phyloP scores from a whole-genome alignment of 2,329 filamentous ascomycete species.

The Piedraia hortae region DNA sequence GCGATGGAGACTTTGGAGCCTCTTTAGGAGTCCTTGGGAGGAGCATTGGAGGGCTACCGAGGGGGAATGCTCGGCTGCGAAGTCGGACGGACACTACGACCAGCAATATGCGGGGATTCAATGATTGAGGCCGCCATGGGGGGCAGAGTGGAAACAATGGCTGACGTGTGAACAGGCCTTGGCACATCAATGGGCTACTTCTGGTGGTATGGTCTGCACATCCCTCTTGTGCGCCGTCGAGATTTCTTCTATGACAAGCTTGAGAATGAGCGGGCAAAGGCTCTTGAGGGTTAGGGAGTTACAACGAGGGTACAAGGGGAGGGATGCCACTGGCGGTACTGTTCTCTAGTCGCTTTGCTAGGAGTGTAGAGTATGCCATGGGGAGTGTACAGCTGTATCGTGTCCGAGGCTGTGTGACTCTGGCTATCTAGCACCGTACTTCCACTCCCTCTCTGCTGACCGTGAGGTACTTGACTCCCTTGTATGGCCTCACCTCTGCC shows the following conservation, averaged over 20 bases:
- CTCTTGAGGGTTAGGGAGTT: conserved; percentile 11
- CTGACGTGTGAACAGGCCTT: conserved; percentile 32
- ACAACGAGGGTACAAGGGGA: conserved; percentile 1
- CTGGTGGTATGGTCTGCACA: conserved; percentile 41
- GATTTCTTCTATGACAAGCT: conserved; percentile 36
- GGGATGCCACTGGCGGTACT: background rate
- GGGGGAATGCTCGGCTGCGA: too few relatives aligned
- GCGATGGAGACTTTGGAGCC: too few relatives aligned
- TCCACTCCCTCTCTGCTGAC: conserved; percentile 30
- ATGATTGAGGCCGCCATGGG: too few relatives aligned
- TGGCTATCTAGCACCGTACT: conserved; percentile 14
- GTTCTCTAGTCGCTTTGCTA: background rate
- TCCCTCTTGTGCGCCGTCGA: conserved; percentile 33
- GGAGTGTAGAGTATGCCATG: too few relatives aligned
- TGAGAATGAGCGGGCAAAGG: conserved; percentile 29
- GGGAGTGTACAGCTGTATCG: too few relatives aligned
- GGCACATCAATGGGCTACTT: conserved; percentile 34
- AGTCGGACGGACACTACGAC: too few relatives aligned
- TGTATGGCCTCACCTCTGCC: conserved; percentile 78
- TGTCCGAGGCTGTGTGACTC: too few relatives aligned
- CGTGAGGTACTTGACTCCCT: conserved; percentile 92
- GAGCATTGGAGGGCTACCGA: too few relatives aligned
- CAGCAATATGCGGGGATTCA: too few relatives aligned
- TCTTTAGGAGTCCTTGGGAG: too few relatives aligned
- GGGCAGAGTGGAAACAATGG: too few relatives aligned